A percentile compares a stretch with the other conserved stretches of the same genome.
Conservation (phyloP, 352 stramenopile genomes). For the Phytopythium cucurbitacearum region DNA sequence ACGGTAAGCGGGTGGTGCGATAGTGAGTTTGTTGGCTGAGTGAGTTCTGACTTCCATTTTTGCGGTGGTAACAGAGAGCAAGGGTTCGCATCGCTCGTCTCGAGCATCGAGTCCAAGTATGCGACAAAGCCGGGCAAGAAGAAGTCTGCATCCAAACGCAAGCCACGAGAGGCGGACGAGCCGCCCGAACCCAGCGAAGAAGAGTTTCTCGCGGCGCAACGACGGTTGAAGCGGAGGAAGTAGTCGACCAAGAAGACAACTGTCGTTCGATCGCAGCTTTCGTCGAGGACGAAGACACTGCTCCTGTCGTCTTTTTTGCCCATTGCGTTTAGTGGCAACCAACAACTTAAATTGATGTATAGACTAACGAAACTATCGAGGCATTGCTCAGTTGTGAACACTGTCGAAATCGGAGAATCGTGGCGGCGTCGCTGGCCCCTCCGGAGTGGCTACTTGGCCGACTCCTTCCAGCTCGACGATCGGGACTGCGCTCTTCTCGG, state of each 20-base stretch:
- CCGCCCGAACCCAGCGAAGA: slow-evolving; percentile 46
- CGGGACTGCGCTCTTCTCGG: slow-evolving; percentile 8
- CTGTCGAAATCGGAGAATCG: too few species aligned
- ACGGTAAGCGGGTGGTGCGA: slow-evolving; percentile 16
- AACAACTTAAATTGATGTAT: slow-evolving; percentile 1
- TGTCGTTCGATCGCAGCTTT: not conserved
- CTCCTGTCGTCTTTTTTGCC: not conserved
- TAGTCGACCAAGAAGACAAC: slow-evolving; percentile 5
- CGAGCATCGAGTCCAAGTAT: slow-evolving; percentile 63
- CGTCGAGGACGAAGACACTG: not conserved
- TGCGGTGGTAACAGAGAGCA: slow-evolving; percentile 29
- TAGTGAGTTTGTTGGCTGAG: slow-evolving; percentile 4
- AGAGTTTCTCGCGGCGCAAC: slow-evolving; percentile 53
- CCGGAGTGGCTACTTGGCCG: too few species aligned
- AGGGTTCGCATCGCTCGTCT: slow-evolving; percentile 52
- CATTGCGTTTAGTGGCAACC: too few species aligned
- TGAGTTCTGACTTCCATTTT: slow-evolving; percentile 2
- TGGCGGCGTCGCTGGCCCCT: too few species aligned
- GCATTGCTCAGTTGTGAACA: too few species aligned
- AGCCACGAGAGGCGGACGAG: slow-evolving; percentile 15
- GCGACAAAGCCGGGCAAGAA: slow-evolving; percentile 37
- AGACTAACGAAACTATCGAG: slow-evolving; percentile 2
- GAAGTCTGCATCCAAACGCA: slow-evolving; percentile 18
- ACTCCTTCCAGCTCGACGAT: slow-evolving; percentile 12
- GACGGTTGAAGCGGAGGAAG: slow-evolving; percentile 38